Conservation (phyloP, 495 filamentous ascomycete species). For the Gamarada debralockiae region DNA sequence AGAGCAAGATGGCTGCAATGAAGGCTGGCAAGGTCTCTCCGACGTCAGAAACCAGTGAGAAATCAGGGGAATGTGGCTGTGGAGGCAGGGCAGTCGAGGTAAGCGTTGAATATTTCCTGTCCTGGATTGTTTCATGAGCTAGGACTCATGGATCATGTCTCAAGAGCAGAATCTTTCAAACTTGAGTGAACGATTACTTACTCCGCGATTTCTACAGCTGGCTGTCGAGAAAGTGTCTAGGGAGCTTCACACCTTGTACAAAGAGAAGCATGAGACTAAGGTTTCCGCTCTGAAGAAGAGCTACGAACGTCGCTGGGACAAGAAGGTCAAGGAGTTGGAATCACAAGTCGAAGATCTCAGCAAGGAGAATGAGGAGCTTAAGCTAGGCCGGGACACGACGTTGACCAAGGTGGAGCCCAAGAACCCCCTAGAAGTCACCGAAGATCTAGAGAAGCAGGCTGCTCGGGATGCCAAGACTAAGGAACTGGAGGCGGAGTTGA, state of each 20-base stretch:
- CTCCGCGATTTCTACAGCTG: slow-evolving; percentile 41
- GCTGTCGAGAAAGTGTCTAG: slow-evolving; percentile 89
- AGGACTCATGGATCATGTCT: no score
- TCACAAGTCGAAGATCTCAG: slow-evolving; percentile 58
- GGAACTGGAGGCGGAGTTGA: slow-evolving; percentile 61
- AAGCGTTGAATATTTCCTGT: no score
- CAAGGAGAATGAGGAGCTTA: slow-evolving; percentile 71
- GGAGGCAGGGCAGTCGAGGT: slow-evolving; percentile 54
- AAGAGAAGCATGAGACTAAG: slow-evolving; percentile 93
- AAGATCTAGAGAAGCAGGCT: slow-evolving; percentile 46
- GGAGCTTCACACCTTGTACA: slow-evolving; percentile 91
- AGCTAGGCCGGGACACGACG: slow-evolving; percentile 57
- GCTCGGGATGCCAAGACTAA: slow-evolving; percentile 47
- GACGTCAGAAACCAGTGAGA: background rate
- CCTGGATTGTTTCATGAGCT: no score
- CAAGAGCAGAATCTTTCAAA: no score
- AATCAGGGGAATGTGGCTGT: slow-evolving; percentile 24
- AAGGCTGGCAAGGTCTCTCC: slow-evolving; percentile 38
- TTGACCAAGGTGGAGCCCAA: slow-evolving; percentile 54
- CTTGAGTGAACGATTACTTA: no score
- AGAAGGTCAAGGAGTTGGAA: slow-evolving; percentile 74
- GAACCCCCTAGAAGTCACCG: slow-evolving; percentile 37
- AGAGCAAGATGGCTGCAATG: slow-evolving; percentile 68
- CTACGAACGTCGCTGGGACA: slow-evolving; percentile 87
- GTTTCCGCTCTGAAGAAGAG: slow-evolving; percentile 91